Percentiles rank a stretch among this genome's conserved stretches.
phyloP scores from a whole-genome alignment of 2,329 filamentous ascomycete species.

The Phyllosticta citrichinensis region DNA sequence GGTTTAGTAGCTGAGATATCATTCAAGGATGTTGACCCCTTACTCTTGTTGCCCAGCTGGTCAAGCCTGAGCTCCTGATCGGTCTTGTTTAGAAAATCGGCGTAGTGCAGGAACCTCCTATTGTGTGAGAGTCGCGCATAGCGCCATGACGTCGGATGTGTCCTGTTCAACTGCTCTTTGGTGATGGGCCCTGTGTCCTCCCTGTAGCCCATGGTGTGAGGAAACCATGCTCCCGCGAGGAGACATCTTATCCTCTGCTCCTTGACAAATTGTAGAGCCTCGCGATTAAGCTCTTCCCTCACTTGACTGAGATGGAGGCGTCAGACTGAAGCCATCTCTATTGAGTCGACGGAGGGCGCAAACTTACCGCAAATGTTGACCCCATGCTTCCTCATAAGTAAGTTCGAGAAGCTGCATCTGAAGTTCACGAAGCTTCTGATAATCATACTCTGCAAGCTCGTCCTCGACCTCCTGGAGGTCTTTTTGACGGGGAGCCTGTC shows the following conservation, averaged over 20 bases:
- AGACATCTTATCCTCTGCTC: slow-evolving; percentile 90
- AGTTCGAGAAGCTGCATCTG: slow-evolving; percentile 91
- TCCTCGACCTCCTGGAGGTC: slow-evolving; percentile 83
- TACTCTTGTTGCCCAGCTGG: slow-evolving; percentile 61
- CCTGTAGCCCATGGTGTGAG: slow-evolving; percentile 41
- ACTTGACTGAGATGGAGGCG: slow-evolving; percentile 48
- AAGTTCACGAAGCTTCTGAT: slow-evolving; percentile 64
- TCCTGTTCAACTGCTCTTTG: slow-evolving; percentile 31
- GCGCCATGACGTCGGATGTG: slow-evolving; percentile 54
- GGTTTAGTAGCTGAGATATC: too few species aligned
- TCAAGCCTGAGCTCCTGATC: slow-evolving; percentile 61
- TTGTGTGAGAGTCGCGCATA: slow-evolving; percentile 88
- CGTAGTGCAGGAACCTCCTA: slow-evolving; percentile 79
- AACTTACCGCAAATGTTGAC: slow-evolving; percentile 60
- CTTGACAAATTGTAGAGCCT: slow-evolving; percentile 92
- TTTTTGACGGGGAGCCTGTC: slow-evolving; percentile 68
- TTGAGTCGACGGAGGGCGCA: background rate
- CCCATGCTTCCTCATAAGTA: slow-evolving; percentile 92
- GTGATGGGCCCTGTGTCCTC: slow-evolving; percentile 37
- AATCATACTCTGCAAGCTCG: slow-evolving; percentile 76
- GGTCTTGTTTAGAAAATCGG: slow-evolving; percentile 63
- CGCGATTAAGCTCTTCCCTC: slow-evolving; percentile 81
- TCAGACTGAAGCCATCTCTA: background rate
- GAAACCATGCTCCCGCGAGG: slow-evolving; percentile 83
- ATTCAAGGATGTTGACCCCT: slow-evolving; percentile 16